These are phyloP conservation scores for Trichoderma hamatum DNA, from an alignment of 2,329 filamentous ascomycete species.

Conservation along the genomic window DNA sequence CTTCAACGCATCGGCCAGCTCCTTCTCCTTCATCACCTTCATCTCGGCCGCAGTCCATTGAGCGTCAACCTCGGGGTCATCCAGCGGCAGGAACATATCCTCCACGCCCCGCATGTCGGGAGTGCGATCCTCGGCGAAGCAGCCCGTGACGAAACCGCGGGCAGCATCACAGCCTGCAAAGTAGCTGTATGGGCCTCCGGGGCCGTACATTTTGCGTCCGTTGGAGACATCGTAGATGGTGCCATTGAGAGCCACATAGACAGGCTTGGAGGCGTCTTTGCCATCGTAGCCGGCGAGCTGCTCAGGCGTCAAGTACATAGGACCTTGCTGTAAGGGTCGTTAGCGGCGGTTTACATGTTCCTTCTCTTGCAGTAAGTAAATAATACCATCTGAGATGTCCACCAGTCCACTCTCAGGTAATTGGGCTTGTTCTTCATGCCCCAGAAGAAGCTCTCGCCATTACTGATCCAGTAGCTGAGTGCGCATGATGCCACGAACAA, in stretches of 20 bases:
- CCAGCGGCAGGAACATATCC: slow-evolving; percentile 74
- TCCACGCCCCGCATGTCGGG: slow-evolving; percentile 86
- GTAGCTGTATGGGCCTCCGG: slow-evolving; percentile 82
- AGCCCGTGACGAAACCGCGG: slow-evolving; percentile 88
- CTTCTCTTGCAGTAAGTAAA: slow-evolving; percentile 36
- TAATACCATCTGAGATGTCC: slow-evolving; percentile 62
- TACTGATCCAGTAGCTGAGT: slow-evolving; percentile 76
- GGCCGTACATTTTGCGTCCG: slow-evolving; percentile 72
- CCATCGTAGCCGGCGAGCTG: slow-evolving; percentile 80
- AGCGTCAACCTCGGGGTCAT: slow-evolving; percentile 64
- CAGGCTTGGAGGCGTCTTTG: slow-evolving; percentile 70
- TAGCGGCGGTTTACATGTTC: background rate
- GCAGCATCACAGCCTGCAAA: slow-evolving; percentile 87
- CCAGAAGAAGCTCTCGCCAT: slow-evolving; percentile 72
- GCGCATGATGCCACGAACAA: slow-evolving; percentile 67
- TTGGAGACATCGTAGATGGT: slow-evolving; percentile 82
- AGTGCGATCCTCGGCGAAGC: slow-evolving; percentile 83
- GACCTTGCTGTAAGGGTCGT: slow-evolving; percentile 49
- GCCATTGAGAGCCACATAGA: slow-evolving; percentile 89
- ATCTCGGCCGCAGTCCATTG: slow-evolving; percentile 60
- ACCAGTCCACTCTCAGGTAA: slow-evolving; percentile 60
- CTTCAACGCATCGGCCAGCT: slow-evolving; percentile 65
- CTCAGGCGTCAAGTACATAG: slow-evolving; percentile 71
- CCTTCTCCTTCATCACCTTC: slow-evolving; percentile 58
- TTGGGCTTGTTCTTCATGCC: slow-evolving; percentile 62